Percentiles rank a stretch among this genome's conserved stretches.
Conservation (phyloP, 805 yeast genomes). For the Sugiyamaella floridensis region DNA sequence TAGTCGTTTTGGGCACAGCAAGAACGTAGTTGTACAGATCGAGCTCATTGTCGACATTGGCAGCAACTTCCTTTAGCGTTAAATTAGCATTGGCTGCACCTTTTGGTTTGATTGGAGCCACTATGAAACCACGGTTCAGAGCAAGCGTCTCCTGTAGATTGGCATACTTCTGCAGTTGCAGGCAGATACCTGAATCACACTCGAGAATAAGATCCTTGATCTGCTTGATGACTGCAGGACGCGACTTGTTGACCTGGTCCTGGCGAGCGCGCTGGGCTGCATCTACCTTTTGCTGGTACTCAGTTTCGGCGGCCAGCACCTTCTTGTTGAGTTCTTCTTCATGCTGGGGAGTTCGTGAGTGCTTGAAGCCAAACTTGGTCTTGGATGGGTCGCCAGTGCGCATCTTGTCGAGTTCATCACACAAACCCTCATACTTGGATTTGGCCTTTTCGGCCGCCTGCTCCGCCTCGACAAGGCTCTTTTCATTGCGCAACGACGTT, state of each 20-base stretch:
- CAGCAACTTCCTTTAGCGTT: constrained; percentile 75
- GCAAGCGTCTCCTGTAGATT: constrained; percentile 78
- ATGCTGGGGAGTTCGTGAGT: constrained; percentile 70
- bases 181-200: constrained; percentile 80
- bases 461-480: constrained; percentile 77
- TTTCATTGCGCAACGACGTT: constrained; percentile 72
- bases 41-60: constrained; percentile 72
- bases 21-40: constrained; percentile 68
- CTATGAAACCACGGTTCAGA: constrained; percentile 76
- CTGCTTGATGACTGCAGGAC: constrained; percentile 70
- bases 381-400: constrained; percentile 76
- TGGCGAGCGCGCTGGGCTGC: constrained; percentile 66
- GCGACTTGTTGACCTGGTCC: constrained; percentile 60
- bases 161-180: constrained; percentile 83
- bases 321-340: constrained; percentile 83
- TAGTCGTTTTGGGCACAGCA: constrained; percentile 24
- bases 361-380: constrained; percentile 72
- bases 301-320: constrained; percentile 78
- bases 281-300: constrained; percentile 71
- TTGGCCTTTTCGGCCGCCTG: constrained; percentile 84
- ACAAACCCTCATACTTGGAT: constrained; percentile 63
- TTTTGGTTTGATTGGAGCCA: constrained; percentile 58
- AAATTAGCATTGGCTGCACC: constrained; percentile 38
- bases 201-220: constrained; percentile 75
- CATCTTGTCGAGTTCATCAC: constrained; percentile 80